Evolutionary conservation across 78 protist genomes (phyloP).

Genomic region (Dictyostelium intermedium): DNA sequence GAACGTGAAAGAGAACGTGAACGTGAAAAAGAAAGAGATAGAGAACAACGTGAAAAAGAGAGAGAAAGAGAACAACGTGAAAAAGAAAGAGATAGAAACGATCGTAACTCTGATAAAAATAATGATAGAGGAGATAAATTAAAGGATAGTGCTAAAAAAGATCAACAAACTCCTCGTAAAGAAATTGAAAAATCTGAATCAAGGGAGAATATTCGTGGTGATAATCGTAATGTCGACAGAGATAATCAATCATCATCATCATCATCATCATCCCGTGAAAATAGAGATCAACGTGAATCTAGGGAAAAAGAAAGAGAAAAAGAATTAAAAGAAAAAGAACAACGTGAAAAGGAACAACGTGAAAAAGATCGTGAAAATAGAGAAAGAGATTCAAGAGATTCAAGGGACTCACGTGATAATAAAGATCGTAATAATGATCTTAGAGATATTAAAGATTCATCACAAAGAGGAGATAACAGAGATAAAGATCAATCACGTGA

Average conservation of each 20-base stretch:
- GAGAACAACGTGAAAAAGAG: neutral
- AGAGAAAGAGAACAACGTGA: neutral
- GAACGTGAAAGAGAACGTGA: neutral
- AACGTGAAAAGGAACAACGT: slow-evolving; percentile 5
- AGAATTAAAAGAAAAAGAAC: neutral
- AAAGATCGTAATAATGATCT: neutral
- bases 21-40: neutral
- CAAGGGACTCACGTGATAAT: neutral
- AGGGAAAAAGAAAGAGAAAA: neutral
- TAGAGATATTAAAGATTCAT: neutral
- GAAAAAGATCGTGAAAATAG: neutral
- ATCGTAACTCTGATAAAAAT: neutral
- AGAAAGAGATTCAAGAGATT: neutral
- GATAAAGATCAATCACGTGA: neutral
- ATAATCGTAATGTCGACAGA: neutral
- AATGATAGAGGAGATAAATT: neutral
- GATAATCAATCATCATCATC: neutral
- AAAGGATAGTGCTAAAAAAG: neutral
- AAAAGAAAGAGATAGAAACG: neutral
- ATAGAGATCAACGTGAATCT: no score
- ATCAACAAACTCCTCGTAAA: neutral
- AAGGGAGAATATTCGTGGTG: neutral
- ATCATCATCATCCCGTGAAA: neutral
- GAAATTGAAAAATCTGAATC: neutral
- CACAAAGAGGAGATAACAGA: neutral